Evolutionary conservation across 352 stramenopile species (phyloP).

Genomic region (Phytophthora pistaciae): DNA sequence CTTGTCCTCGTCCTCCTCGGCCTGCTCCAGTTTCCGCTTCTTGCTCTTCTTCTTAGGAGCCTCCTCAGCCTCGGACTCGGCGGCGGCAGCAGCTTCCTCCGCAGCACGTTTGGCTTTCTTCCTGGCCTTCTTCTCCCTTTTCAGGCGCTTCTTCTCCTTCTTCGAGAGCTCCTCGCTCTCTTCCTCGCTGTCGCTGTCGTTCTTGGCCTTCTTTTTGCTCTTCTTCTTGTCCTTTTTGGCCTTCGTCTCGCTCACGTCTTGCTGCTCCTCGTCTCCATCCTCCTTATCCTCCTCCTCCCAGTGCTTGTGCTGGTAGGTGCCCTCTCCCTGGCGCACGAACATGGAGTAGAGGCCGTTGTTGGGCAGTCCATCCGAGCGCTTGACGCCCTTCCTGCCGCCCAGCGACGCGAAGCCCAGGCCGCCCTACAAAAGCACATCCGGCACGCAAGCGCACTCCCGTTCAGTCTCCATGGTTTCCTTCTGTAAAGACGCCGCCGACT

Average conservation of each 20-base stretch:
- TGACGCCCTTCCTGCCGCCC: slow-evolving; percentile 58
- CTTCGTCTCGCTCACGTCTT: slow-evolving; percentile 34
- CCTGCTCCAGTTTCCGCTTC: slow-evolving; percentile 52
- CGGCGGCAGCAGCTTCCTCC: slow-evolving; percentile 23
- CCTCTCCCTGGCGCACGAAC: slow-evolving; percentile 85
- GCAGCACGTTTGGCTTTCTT: slow-evolving; percentile 42
- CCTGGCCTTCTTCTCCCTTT: slow-evolving; percentile 55
- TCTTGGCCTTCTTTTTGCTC: slow-evolving; percentile 37
- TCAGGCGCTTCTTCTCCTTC: slow-evolving; percentile 49
- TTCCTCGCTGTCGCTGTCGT: slow-evolving; percentile 19
- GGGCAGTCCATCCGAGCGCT: slow-evolving; percentile 78
- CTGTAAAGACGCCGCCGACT: slow-evolving; percentile 18
- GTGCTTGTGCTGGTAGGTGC: slow-evolving; percentile 83
- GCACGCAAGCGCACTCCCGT: neutral
- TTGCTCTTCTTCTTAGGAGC: slow-evolving; percentile 45
- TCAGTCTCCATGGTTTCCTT: neutral
- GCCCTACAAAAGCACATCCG: slow-evolving; percentile 42
- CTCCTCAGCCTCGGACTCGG: slow-evolving; percentile 39
- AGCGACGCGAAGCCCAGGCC: slow-evolving; percentile 74
- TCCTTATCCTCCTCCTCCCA: slow-evolving; percentile 71
- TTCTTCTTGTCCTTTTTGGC: slow-evolving; percentile 37
- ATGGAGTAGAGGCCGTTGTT: slow-evolving; percentile 88
- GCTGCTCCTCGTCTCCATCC: slow-evolving; percentile 20
- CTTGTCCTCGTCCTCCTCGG: slow-evolving; percentile 30
- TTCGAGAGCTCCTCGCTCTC: slow-evolving; percentile 37